Conservation (phyloP, 169 alveolate species). For the Plasmodium gaboni region DNA sequence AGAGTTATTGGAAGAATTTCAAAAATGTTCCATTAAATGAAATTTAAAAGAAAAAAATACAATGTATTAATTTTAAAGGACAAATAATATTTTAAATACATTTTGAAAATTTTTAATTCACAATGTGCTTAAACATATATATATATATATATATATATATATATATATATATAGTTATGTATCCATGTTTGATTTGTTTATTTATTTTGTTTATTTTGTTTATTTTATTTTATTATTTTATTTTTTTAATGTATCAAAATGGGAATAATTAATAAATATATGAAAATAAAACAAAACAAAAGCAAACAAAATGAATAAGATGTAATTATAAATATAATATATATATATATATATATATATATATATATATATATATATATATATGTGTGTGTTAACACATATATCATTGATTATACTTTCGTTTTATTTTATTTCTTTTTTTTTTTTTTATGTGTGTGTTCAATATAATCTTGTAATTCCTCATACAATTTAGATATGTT, state of each 20-base stretch:
- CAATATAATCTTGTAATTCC: not conserved
- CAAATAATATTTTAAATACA: no score
- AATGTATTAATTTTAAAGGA: no score
- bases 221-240: not conserved
- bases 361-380: no score
- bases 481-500: not conserved
- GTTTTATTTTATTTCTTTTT: not conserved
- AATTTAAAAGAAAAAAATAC: not conserved
- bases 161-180: no score
- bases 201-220: not conserved
- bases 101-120: no score
- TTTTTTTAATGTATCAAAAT: not conserved
- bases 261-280: not conserved
- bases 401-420: not conserved
- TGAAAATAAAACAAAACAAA: not conserved
- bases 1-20: conserved; percentile 72
- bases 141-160: no score
- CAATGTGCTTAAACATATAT: no score
- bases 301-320: not conserved
- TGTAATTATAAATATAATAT: no score
- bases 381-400: no score
- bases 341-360: no score
- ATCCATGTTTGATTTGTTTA: not conserved
- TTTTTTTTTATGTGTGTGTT: not conserved
- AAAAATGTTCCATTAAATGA: conserved; percentile 22